Percentiles rank a stretch among this genome's conserved stretches.
Conservation (phyloP, 2,329 filamentous ascomycete species). For the Colletotrichum trifolii region DNA sequence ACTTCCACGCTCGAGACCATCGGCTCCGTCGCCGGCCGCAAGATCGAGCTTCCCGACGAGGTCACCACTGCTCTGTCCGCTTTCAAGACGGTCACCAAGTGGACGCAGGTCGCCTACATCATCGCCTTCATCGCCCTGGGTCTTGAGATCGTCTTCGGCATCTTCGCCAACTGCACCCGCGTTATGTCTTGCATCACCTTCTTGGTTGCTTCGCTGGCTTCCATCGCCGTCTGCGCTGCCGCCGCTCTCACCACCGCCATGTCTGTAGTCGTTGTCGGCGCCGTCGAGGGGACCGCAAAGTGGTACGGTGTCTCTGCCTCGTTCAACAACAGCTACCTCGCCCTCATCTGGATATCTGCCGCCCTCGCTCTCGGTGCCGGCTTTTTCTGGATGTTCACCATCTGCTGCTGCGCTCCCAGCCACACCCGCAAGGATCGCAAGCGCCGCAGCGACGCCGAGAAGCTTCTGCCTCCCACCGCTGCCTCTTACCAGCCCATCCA, state of each 20-base stretch:
- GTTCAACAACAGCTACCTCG: conserved; percentile 77
- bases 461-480: conserved; percentile 54
- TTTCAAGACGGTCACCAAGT: conserved; percentile 80
- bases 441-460: conserved; percentile 57
- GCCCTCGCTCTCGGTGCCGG: conserved; percentile 79
- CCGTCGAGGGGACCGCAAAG: conserved; percentile 74
- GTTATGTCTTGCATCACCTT: conserved; percentile 86
- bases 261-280: conserved; percentile 75
- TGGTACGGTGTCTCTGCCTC: conserved; percentile 76
- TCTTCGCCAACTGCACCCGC: conserved; percentile 86
- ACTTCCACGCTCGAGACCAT: conserved; percentile 69
- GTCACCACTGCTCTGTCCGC: conserved; percentile 75
- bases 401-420: conserved; percentile 84
- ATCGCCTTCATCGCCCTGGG: conserved; percentile 77
- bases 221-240: conserved; percentile 65
- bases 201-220: conserved; percentile 75
- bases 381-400: conserved; percentile 91
- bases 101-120: conserved; percentile 86
- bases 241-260: conserved; percentile 81
- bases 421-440: conserved; percentile 47
- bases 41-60: conserved; percentile 74
- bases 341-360: conserved; percentile 81
- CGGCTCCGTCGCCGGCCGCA: conserved; percentile 58
- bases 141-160: conserved; percentile 79
- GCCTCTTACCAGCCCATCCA: conserved; percentile 59